Conservation (phyloP, 1,139 yeast species). For the Kodamaea anthophila region DNA sequence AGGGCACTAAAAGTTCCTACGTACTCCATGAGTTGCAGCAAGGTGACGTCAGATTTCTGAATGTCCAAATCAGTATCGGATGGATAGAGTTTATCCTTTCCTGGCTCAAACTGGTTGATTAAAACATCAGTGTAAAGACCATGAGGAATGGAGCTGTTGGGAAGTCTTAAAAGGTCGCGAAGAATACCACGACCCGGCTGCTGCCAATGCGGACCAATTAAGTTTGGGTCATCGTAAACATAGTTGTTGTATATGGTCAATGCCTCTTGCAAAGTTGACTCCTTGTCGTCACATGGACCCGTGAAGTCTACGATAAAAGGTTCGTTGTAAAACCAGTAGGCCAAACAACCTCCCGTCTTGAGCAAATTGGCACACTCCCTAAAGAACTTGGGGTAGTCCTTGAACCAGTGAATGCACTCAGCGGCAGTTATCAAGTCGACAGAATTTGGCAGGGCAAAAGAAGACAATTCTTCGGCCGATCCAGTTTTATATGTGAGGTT, state of each 20-base stretch:
- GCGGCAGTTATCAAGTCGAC: conserved; percentile 40
- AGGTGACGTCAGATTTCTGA: conserved; percentile 15
- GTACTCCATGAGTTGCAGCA: conserved; percentile 26
- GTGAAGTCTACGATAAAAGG: conserved; percentile 28
- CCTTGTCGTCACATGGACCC: conserved; percentile 16
- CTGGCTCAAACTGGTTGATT: conserved; percentile 23
- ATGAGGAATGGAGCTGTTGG: conserved; percentile 28
- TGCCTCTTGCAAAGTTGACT: conserved; percentile 18
- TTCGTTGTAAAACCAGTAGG: conserved; percentile 41
- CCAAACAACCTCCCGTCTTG: conserved; percentile 33
- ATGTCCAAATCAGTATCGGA: conserved; percentile 21
- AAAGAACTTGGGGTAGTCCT: conserved; percentile 31
- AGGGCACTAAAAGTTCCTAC: conserved; percentile 34
- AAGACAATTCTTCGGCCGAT: conserved; percentile 22
- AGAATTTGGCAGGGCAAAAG: conserved; percentile 9
- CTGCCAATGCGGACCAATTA: conserved; percentile 40
- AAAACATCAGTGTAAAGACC: conserved; percentile 22
- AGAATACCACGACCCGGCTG: conserved; percentile 39
- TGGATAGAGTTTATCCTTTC: conserved; percentile 12
- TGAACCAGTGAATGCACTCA: conserved; percentile 43
- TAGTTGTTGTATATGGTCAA: conserved; percentile 25
- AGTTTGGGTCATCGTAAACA: conserved; percentile 31
- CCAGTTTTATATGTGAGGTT: conserved; percentile 30
- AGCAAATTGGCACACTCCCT: conserved; percentile 22
- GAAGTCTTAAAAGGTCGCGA: conserved; percentile 21